Percentiles rank a stretch among this genome's conserved stretches.
Evolutionary conservation across 2,329 filamentous ascomycete genomes (phyloP).

Genomic region (Apiospora hydei): DNA sequence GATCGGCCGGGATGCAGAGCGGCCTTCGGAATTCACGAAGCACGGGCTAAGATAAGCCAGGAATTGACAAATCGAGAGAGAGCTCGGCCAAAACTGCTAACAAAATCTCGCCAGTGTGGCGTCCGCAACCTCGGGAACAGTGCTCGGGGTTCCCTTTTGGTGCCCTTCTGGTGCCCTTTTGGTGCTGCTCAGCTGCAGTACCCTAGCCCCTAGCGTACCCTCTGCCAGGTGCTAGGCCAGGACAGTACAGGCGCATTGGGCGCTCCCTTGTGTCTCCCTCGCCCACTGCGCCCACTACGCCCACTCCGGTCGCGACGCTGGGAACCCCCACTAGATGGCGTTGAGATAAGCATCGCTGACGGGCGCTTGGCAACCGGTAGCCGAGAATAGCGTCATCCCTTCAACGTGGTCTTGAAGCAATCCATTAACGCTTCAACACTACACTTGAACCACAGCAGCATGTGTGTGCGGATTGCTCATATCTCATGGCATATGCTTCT

Average conservation of each 20-base stretch:
- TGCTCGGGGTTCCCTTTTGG: not conserved
- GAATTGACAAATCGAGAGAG: not conserved
- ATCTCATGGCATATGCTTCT: too few relatives aligned
- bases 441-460: not conserved
- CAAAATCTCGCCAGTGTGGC: conserved; percentile 4
- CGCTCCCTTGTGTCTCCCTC: not conserved
- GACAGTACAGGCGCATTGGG: not conserved
- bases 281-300: not conserved
- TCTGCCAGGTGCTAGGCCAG: not conserved
- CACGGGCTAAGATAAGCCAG: not conserved
- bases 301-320: not conserved
- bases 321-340: conserved; percentile 1
- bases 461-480: not conserved
- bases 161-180: not conserved
- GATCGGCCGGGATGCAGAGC: conserved; percentile 15
- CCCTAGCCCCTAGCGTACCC: not conserved
- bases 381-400: conserved; percentile 1
- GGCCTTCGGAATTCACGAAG: conserved; percentile 11
- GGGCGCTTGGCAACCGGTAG: not conserved
- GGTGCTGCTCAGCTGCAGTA: not conserved
- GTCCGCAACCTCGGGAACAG: not conserved
- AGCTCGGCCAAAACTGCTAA: not conserved
- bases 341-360: conserved; percentile 19
- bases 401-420: not conserved
- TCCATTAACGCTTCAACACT: not conserved